Percentiles rank a stretch among this genome's conserved stretches.
Evolutionary conservation across 2,329 filamentous ascomycete genomes (phyloP).

Genomic region (Nemania sp.): DNA sequence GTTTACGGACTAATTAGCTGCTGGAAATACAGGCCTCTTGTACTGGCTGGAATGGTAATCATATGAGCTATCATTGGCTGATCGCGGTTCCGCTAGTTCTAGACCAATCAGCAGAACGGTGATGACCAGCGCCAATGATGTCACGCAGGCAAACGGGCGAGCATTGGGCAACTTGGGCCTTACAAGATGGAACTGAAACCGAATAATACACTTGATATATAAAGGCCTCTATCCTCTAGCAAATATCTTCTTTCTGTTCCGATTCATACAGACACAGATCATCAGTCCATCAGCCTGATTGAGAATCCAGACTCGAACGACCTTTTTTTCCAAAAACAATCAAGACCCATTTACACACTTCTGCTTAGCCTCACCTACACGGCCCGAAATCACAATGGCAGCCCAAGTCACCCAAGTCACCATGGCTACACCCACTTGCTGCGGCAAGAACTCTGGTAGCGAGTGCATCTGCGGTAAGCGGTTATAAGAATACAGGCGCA

Average conservation of each 20-base stretch:
- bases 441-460: slow-evolving; percentile 52
- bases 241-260: no score
- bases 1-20: no score
- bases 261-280: not conserved
- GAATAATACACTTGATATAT: no score
- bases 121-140: slow-evolving; percentile 24
- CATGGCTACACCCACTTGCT: slow-evolving; percentile 55
- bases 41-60: slow-evolving; percentile 18
- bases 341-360: no score
- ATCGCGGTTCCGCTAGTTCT: not conserved
- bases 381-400: slow-evolving; percentile 37
- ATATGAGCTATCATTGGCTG: slow-evolving; percentile 21
- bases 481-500: no score
- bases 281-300: no score
- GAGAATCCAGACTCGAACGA: no score
- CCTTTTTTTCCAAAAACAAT: not conserved
- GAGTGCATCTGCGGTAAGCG: slow-evolving; percentile 63
- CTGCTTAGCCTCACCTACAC: not conserved
- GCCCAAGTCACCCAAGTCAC: slow-evolving; percentile 33
- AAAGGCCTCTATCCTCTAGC: not conserved
- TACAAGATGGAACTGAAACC: no score
- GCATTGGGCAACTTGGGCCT: not conserved
- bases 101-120: slow-evolving; percentile 18
- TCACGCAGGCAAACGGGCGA: slow-evolving; percentile 13
- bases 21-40: not conserved